phyloP scores from a whole-genome alignment of 2,329 filamentous ascomycete genomes.

The Diaporthe vaccinii region DNA sequence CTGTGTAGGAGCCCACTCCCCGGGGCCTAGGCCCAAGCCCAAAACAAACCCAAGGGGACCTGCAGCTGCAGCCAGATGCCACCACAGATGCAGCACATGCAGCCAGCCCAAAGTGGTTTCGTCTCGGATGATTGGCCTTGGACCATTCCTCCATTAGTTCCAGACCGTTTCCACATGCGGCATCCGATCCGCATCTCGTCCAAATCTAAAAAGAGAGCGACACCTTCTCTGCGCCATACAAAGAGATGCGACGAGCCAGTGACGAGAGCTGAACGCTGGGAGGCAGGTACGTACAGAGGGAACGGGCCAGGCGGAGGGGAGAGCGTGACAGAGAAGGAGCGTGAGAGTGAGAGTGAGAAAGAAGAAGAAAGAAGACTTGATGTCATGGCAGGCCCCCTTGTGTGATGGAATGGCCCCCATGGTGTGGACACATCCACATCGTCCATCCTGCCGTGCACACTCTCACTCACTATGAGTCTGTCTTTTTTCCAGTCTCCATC shows the following conservation, averaged over 20 bases:
- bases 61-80: constrained; percentile 17
- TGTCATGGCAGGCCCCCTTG: constrained; percentile 9
- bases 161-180: constrained; percentile 32
- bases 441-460: background rate
- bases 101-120: constrained; percentile 21
- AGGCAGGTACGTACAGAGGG: background rate
- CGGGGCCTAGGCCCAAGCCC: constrained; percentile 5
- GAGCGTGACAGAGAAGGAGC: background rate
- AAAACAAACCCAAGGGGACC: constrained; percentile 7
- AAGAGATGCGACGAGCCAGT: constrained; percentile 4
- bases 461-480: constrained; percentile 9
- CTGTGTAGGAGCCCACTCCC: background rate
- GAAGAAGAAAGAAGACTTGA: background rate
- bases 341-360: background rate
- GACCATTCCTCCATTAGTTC: constrained; percentile 29
- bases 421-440: background rate
- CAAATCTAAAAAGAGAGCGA: constrained; percentile 20
- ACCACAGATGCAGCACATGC: constrained; percentile 16
- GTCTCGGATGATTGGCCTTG: constrained; percentile 21
- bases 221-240: background rate
- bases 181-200: constrained; percentile 24
- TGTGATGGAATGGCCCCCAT: constrained; percentile 21
- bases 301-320: background rate
- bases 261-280: background rate
- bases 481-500: background rate